Evolutionary conservation across 306 rosid genomes (phyloP), one percentile per base, ranked within the genome.

Genomic region (Datisca glomerata): DNA sequence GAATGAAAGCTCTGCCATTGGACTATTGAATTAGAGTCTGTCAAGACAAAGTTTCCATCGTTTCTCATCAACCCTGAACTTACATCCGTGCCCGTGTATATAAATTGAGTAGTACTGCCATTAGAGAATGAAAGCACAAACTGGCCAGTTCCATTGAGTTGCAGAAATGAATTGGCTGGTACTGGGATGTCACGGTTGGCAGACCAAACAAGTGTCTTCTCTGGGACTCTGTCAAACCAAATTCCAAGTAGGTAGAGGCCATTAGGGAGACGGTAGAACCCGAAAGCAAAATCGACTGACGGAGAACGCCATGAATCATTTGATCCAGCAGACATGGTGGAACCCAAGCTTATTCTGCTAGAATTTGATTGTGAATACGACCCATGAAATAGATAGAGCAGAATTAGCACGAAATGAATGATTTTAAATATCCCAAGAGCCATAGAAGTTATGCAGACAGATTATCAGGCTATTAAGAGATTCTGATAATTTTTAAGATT

Each of bases 11-110:
- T 58, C 47, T 51, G 52, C 57, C 53, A 58, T 4, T 45, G 23
- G 45, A 47, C 34, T 4, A 18, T 6, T 14, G 35, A 28, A 4
- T 10, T 1, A 2, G 37, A 34, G 17, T 41, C 24, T 39, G 37
- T 37, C 43, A 70, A 46, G 10, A 59, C 63, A 2, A 70, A 64
- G 41, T 70, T 60, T 8, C 68, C 72, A 3, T 51, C n/a, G 23
- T 70, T 15, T 31, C 56, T n/a, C n/a, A n/a, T n/a, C n/a, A n/a
- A n/a, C n/a, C n/a, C n/a, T n/a, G n/a, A n/a, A n/a, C n/a, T n/a
- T n/a, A n/a, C n/a, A n/a, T n/a, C n/a, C n/a, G n/a, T n/a, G n/a
- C n/a, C n/a, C n/a, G n/a, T n/a, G n/a, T n/a, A n/a, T n/a, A n/a
- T n/a, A 59, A 59, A 64, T 41, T 9, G 52, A 59, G 21, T 24